A percentile compares a stretch with the other conserved stretches of the same genome.
These are phyloP conservation scores for Nepenthes gracilis DNA, from an alignment of 148 eudicot species.

Conservation along the genomic window DNA sequence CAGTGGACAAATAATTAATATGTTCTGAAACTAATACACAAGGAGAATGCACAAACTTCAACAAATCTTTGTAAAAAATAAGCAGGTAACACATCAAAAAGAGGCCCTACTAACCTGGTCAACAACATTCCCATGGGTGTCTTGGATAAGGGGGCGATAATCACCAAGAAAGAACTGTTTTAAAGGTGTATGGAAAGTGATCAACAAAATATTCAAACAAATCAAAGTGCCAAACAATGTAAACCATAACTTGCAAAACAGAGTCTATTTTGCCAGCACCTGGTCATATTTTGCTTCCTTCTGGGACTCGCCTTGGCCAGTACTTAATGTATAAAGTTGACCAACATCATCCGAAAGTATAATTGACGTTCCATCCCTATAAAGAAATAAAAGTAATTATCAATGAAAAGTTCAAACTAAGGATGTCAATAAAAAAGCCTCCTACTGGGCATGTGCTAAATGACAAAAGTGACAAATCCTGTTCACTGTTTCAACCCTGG, in stretches of 20 bases:
- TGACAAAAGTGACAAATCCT: no score
- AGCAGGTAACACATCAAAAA: neutral
- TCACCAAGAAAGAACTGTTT: conserved; percentile 95
- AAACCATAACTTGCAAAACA: neutral
- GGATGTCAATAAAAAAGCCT: neutral
- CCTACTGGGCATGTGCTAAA: no score
- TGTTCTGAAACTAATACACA: no score
- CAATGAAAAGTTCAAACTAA: neutral
- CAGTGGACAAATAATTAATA: no score
- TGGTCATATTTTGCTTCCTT: conserved; percentile 92
- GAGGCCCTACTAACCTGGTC: conserved; percentile 64
- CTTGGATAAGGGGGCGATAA: conserved; percentile 89
- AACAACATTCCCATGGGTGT: conserved; percentile 80
- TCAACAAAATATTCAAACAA: conserved; percentile 1
- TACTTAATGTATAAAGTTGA: conserved; percentile 77
- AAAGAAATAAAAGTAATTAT: neutral
- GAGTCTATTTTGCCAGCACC: conserved; percentile 27
- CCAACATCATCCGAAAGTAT: conserved; percentile 95
- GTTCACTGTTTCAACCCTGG: no score
- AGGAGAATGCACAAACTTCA: neutral
- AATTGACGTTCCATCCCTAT: conserved; percentile 95
- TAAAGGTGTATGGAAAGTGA: conserved; percentile 8
- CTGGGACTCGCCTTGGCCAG: conserved; percentile 89
- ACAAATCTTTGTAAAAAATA: neutral
- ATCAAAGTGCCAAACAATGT: conserved; percentile 1